Conservation (phyloP, 306 rosid species). For the Astragalus glycyphyllos region DNA sequence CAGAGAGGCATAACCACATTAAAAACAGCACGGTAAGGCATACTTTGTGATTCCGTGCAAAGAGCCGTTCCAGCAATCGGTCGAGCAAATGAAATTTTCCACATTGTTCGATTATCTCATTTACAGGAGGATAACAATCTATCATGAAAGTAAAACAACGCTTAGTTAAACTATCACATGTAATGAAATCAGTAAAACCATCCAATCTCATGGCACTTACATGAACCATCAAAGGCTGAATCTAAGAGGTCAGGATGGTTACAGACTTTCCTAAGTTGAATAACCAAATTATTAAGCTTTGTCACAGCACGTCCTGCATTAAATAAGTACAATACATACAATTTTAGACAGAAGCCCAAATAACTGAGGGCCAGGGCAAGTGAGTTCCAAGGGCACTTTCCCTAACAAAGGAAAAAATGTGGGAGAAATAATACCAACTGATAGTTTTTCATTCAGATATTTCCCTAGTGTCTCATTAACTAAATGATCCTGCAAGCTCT, state of each 20-base stretch:
- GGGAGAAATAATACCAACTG: constrained; percentile 47
- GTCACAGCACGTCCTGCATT: constrained; percentile 54
- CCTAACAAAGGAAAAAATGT: constrained; percentile 13
- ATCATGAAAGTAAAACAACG: constrained; percentile 36
- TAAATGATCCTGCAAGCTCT: constrained; percentile 78
- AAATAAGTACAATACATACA: constrained; percentile 18
- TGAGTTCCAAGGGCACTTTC: not conserved
- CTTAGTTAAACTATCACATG: constrained; percentile 26
- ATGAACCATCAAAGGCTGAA: constrained; percentile 63
- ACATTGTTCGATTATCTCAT: constrained; percentile 82
- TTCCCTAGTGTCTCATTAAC: constrained; percentile 68
- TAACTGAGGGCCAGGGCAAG: not conserved
- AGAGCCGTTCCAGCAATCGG: constrained; percentile 65
- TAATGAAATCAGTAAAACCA: constrained; percentile 30
- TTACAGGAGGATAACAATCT: constrained; percentile 76
- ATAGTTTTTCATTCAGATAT: constrained; percentile 48
- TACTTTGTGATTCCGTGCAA: constrained; percentile 82
- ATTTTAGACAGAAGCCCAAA: constrained; percentile 1
- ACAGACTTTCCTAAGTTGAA: constrained; percentile 97
- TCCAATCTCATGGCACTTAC: constrained; percentile 44
- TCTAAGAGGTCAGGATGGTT: constrained; percentile 93
- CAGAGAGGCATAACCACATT: constrained; percentile 13
- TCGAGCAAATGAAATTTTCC: constrained; percentile 89
- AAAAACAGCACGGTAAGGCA: constrained; percentile 29
- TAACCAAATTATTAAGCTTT: constrained; percentile 61